Base-by-base conservation (phyloP, 2,329 filamentous ascomycete genomes). In the Scedosporium aurantiacum region DNA sequence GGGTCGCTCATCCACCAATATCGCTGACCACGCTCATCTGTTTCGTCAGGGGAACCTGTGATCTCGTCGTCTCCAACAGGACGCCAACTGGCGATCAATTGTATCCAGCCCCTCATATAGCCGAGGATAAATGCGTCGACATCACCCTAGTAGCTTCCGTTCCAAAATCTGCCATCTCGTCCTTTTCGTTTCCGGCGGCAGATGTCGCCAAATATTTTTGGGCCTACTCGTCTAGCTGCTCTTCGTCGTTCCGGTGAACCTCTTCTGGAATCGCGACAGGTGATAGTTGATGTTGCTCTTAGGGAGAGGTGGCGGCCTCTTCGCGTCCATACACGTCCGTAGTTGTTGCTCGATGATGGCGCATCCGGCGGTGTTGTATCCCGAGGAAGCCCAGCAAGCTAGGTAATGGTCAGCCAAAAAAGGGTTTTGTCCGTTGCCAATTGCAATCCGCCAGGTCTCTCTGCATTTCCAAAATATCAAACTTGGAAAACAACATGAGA, bases 221-320 rank as follows among this genome's bases (percentile, higher is more conserved):
- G 16, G 27, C 28, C 61, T 18, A n/a, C 43, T 16, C 41, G 28
- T 57, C 67, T 66, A 75, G 62, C 71, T 73, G 61, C 70, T 68
- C 69, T 72, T 76, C 65, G 65, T 64, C 57, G 68, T 70, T 59
- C 68, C 75, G n/a, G 74, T 92, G 83, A 82, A 85, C 78, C 66
- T 85, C 81, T 69, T 87, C 82, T 76, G 87, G 82, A 79, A 95
- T 79, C 94, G 84, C 66, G 83, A 82, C 52, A 97, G 79, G 73
- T 97, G 92, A 79, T 92, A 92, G 77, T 97, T 97, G 83, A 97
- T 91, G 73, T 86, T 93, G 78, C 87, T 90, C 71, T 84, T 83
- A 37, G 72, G 69, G 59, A 73, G 70, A 12, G 74, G 68, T 52
- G 75, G 68, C 63, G 72, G 79, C 79, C 70, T 84, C 64, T 87